Evolutionary conservation across 345 rosid species (phyloP).

Genomic region (Schrenkiella parvula): DNA sequence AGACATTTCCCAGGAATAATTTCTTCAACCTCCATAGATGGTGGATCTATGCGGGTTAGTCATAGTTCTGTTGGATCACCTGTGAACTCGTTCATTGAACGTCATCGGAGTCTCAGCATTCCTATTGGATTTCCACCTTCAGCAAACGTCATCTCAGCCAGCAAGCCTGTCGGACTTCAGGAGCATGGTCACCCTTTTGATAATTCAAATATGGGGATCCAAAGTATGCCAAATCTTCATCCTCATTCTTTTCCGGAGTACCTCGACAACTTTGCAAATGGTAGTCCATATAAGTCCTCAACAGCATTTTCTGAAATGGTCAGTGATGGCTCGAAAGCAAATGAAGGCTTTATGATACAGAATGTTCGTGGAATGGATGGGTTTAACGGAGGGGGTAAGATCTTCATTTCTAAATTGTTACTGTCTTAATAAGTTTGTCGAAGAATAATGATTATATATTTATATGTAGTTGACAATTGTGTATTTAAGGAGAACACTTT

Average conservation of each 20-base stretch:
- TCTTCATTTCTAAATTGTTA: slow-evolving; percentile 10
- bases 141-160: slow-evolving; percentile 47
- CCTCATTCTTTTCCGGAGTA: slow-evolving; percentile 80
- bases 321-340: slow-evolving; percentile 40
- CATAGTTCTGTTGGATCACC: slow-evolving; percentile 46
- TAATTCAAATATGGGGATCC: slow-evolving; percentile 51
- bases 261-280: slow-evolving; percentile 52
- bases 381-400: slow-evolving; percentile 53
- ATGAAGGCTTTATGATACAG: slow-evolving; percentile 53
- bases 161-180: slow-evolving; percentile 51
- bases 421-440: background rate
- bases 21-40: slow-evolving; percentile 46
- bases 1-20: slow-evolving; percentile 44
- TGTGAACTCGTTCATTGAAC: slow-evolving; percentile 51
- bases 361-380: slow-evolving; percentile 51
- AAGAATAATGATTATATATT: slow-evolving; percentile 1
- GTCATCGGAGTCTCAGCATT: slow-evolving; percentile 59
- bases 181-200: slow-evolving; percentile 49
- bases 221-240: slow-evolving; percentile 50
- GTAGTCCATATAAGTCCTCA: slow-evolving; percentile 48
- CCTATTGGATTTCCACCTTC: slow-evolving; percentile 64
- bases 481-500: slow-evolving; percentile 6
- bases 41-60: slow-evolving; percentile 50
- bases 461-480: background rate
- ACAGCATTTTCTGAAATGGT: slow-evolving; percentile 42